phyloP scores from a whole-genome alignment of 441 rosid species.

The Biscutella laevigata region DNA sequence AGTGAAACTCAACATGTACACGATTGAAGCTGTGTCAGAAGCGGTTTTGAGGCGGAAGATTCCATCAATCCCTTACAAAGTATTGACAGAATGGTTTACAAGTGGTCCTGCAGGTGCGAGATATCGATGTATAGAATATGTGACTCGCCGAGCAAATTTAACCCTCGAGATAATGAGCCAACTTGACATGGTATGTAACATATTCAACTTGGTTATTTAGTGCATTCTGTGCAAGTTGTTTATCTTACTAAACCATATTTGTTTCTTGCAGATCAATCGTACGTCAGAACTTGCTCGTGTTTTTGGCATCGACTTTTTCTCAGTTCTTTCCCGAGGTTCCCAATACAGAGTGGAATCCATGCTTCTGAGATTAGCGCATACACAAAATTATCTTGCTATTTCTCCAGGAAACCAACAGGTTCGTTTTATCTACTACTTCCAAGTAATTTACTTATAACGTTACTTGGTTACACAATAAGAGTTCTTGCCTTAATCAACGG shows the following conservation, averaged over 20 bases:
- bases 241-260: slow-evolving; percentile 13
- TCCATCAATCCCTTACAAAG: slow-evolving; percentile 61
- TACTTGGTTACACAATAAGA: not conserved
- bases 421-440: not conserved
- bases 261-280: slow-evolving; percentile 91
- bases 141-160: slow-evolving; percentile 64
- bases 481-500: not conserved
- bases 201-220: slow-evolving; percentile 10
- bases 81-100: slow-evolving; percentile 71
- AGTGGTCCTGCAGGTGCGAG: slow-evolving; percentile 79
- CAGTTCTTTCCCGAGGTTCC: slow-evolving; percentile 97
- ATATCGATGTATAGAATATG: slow-evolving; percentile 75
- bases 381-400: slow-evolving; percentile 91
- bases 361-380: slow-evolving; percentile 89
- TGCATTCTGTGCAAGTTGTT: not conserved
- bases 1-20: slow-evolving; percentile 83
- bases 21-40: slow-evolving; percentile 75
- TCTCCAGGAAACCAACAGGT: slow-evolving; percentile 98
- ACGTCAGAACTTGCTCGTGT: slow-evolving; percentile 98
- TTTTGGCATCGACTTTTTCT: slow-evolving; percentile 95
- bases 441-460: not conserved
- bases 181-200: slow-evolving; percentile 74
- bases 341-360: slow-evolving; percentile 98
- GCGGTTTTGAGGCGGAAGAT: slow-evolving; percentile 76
- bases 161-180: slow-evolving; percentile 73